Conservation (phyloP, 2,329 filamentous ascomycete genomes). For the Ceratocystis ficicola region DNA sequence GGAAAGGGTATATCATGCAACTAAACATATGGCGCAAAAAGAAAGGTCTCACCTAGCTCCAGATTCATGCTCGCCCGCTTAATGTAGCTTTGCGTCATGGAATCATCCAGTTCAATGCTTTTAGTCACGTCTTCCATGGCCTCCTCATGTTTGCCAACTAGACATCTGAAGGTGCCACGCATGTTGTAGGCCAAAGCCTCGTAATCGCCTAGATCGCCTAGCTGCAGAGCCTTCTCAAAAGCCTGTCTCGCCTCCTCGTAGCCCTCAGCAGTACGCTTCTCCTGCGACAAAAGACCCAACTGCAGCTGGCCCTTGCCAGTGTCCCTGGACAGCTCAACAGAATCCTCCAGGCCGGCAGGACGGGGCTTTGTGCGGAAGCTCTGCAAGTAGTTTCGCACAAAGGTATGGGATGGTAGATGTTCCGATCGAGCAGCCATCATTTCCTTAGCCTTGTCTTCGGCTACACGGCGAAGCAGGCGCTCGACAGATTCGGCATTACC, state of each 20-base stretch:
- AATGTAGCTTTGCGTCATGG: conserved; percentile 91
- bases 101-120: conserved; percentile 80
- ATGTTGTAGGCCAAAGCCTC: conserved; percentile 93
- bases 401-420: conserved; percentile 87
- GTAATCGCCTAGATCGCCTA: conserved; percentile 65
- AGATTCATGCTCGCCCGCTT: conserved; percentile 97
- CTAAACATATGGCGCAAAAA: conserved; percentile 9
- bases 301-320: conserved; percentile 78
- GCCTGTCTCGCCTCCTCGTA: conserved; percentile 79
- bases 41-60: conserved; percentile 49
- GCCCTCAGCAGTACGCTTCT: conserved; percentile 75
- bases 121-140: conserved; percentile 79
- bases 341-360: conserved; percentile 71
- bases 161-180: conserved; percentile 88
- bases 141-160: conserved; percentile 73
- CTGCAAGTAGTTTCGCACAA: conserved; percentile 96
- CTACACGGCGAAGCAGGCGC: conserved; percentile 88
- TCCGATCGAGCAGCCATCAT: conserved; percentile 76
- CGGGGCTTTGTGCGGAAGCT: conserved; percentile 81
- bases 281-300: conserved; percentile 67
- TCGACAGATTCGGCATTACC: conserved; percentile 80
- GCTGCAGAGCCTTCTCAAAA: conserved; percentile 78
- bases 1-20: too few species aligned
- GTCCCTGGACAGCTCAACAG: conserved; percentile 61
- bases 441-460: conserved; percentile 81